Base-by-base conservation (phyloP, 2,329 filamentous ascomycete genomes). In the Xenosphaeropsis pyriputrescens region DNA sequence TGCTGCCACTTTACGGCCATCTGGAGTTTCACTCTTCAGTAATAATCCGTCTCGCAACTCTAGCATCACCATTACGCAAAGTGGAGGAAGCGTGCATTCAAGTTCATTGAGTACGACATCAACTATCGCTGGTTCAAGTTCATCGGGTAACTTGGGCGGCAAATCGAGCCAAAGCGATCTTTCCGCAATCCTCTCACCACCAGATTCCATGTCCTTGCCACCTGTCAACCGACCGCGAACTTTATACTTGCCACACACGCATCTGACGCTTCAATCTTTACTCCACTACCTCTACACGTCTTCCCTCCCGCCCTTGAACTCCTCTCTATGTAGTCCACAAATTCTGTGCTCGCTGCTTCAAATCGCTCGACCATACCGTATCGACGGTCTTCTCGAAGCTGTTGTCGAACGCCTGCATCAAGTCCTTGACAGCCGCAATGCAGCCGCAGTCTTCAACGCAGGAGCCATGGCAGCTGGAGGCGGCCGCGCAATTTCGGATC, bases 391-490 rank as follows among this genome's bases (percentile, higher is more conserved):
- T 2, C 66, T 96, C 1, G 91, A 98, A 61, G 85, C 85, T 1
- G 85, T 93, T 2, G 85, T 96, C 8, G 86, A 96, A 57, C 75
- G 89, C 6, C 68, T 98, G 0, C 91, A 98, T 52, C 72, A 83
- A 19, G 73, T 93, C 1, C 72, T 98, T 4, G 91, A 98, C 56
- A 91, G 85, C 35, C 74, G 89, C 34, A 98, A 96, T 48, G 89
- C 91, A 0, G 91, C 91, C 0, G 91, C 91, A 5, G 88, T 98
- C 0, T 98, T 98, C 66, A 98, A 98, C 47, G 91, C 91, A 0
- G 91, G 89, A 0, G 91, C 91, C 38, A 96, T 96, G 91, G 91
- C 88, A 1, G 91, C 91, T 1, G 91, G 91, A 9, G 88, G 91
- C 18, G 91, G 91, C 0, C 75, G 86, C 35, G 26, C 18, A 3